phyloP scores from a whole-genome alignment of 192 early-diverging fungal genomes.

The Backusella mclennaniae region DNA sequence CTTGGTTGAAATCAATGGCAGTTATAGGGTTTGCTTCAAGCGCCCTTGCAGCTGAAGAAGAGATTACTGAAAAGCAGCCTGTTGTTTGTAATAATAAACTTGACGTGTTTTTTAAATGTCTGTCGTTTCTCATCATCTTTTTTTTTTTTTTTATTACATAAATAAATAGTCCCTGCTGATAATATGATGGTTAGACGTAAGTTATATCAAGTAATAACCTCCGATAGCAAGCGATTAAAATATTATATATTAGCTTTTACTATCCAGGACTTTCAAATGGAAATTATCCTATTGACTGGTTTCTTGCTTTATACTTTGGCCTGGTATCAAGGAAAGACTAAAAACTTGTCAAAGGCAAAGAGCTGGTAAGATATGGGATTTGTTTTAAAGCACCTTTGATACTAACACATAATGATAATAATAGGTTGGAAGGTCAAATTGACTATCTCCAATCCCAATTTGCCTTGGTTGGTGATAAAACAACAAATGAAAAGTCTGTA shows the following conservation, averaged over 20 bases:
- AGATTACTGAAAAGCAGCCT: no score
- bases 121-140: slow-evolving; percentile 5
- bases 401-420: slow-evolving; percentile 8
- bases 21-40: no score
- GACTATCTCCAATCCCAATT: slow-evolving; percentile 61
- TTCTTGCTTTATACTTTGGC: slow-evolving; percentile 28
- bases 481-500: slow-evolving; percentile 36
- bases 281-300: slow-evolving; percentile 14
- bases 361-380: slow-evolving; percentile 34
- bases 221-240: no score
- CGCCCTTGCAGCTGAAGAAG: no score
- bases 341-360: slow-evolving; percentile 36
- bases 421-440: slow-evolving; percentile 21
- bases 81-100: no score
- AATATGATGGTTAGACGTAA: background rate
- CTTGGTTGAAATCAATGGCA: no score
- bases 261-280: slow-evolving; percentile 19
- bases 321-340: slow-evolving; percentile 27
- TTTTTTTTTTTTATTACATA: background rate
- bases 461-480: slow-evolving; percentile 62
- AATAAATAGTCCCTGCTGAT: background rate
- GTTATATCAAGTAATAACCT: background rate
- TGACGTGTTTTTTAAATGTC: no score
- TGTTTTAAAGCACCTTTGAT: background rate
- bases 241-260: background rate